phyloP scores from a whole-genome alignment of 1,284 basidiomycete species.

The Earliella scabrosa region DNA sequence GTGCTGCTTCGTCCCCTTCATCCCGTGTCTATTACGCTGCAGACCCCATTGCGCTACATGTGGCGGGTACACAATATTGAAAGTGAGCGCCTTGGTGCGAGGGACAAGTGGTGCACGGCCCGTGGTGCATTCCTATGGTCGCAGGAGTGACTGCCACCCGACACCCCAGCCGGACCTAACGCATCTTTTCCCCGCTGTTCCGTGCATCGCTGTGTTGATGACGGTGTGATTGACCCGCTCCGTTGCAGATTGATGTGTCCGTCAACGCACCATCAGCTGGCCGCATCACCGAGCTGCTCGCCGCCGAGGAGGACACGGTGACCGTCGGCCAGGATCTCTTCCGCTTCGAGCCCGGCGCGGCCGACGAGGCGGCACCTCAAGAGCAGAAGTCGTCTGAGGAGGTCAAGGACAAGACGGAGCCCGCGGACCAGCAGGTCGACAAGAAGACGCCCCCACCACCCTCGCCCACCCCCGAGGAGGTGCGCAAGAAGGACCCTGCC shows the following conservation, averaged over 20 bases:
- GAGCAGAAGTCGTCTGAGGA: conserved; percentile 36
- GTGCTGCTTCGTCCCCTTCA: no score
- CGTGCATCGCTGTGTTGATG: no score
- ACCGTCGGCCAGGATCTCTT: conserved; percentile 95
- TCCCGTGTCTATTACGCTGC: no score
- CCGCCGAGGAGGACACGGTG: conserved; percentile 93
- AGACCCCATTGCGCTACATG: no score
- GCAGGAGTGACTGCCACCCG: no score
- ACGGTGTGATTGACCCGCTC: background rate
- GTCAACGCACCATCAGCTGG: conserved; percentile 94
- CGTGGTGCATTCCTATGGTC: no score
- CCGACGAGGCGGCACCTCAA: conserved; percentile 46
- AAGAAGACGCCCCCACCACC: conserved; percentile 45
- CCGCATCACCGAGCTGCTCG: conserved; percentile 87
- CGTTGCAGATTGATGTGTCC: conserved; percentile 88
- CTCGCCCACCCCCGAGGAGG: conserved; percentile 39
- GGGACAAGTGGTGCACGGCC: no score
- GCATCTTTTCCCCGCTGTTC: no score
- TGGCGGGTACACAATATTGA: no score
- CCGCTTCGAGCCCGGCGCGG: conserved; percentile 85
- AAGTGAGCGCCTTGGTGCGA: no score
- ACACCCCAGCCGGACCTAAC: no score
- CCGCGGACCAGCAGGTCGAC: conserved; percentile 55
- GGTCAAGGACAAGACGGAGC: conserved; percentile 46
- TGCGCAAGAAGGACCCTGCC: conserved; percentile 39